Base-by-base conservation (phyloP, 441 rosid genomes). In the Erysimum cheiri region DNA sequence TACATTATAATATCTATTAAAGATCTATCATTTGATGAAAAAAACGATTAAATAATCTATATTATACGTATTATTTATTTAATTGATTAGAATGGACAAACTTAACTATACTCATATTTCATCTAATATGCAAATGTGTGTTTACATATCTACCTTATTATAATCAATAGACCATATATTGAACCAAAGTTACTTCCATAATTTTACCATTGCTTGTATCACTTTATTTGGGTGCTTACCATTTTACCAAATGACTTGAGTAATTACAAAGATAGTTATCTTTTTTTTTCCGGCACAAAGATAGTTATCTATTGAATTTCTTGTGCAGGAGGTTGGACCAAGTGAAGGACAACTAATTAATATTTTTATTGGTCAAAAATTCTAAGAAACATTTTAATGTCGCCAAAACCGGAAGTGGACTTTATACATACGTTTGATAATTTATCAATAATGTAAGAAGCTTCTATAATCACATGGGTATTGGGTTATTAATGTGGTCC, bases 381-480 rank as follows among this genome's bases (percentile, higher is more conserved):
- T 37, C 4, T n/a, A 37, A 37, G 41, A 37, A 37, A 3, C 26
- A 17, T 8, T 46, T 8, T 17, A 35, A 9, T 64, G 69, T 64
- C 48, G 15, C 36, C 26, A 52, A 26, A 32, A 19, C 41, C 14
- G 33, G 46, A 46, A 24, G 46, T 57, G 50, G 73, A 69, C 66
- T 69, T 69, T 36, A 59, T 14, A 58, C 15, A 56, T 17, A 17
- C 49, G 66, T 36, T 35, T 35, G 14, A n/a, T 14, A 28, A n/a
- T 65, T 37, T 9, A 8, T 35, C 1, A 24, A 43, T 17, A 55
- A n/a, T 8, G 26, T 22, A 22, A 33, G 63, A 68, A 57, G 57
- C 64, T 69, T 22, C 47, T 48, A 48, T 24, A 7, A 22, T 35
- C 68, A 64, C 69, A 64, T 64, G 35, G 47, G 10, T 29, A 22